Evolutionary conservation across 2,329 filamentous ascomycete species (phyloP).

Genomic region (Leptographium radiaticola): DNA sequence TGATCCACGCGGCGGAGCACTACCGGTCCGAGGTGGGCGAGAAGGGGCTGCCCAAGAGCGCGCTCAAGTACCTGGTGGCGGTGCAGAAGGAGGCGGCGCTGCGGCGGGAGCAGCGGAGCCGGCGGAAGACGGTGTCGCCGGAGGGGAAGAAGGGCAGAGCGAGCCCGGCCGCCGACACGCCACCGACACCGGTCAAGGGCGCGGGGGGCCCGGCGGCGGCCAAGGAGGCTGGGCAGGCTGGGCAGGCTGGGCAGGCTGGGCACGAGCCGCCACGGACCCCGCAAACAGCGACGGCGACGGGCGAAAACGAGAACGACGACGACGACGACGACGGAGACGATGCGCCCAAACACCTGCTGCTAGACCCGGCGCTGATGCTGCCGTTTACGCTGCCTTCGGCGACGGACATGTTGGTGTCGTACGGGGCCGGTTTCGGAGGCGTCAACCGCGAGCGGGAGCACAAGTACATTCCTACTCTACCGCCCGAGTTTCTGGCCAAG

Average conservation of each 20-base stretch:
- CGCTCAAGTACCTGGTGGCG: slow-evolving; percentile 71
- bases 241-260: no score
- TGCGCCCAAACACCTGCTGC: slow-evolving; percentile 58
- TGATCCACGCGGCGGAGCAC: slow-evolving; percentile 83
- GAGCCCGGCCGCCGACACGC: not conserved
- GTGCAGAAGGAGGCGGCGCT: slow-evolving; percentile 62
- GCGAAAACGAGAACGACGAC: slow-evolving; percentile 21
- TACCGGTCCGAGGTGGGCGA: slow-evolving; percentile 94
- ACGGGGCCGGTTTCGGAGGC: slow-evolving; percentile 88
- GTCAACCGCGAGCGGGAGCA: slow-evolving; percentile 81
- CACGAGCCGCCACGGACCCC: slow-evolving; percentile 31
- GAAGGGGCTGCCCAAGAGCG: slow-evolving; percentile 77
- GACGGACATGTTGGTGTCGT: slow-evolving; percentile 93
- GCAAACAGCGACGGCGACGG: slow-evolving; percentile 23
- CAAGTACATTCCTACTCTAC: slow-evolving; percentile 92
- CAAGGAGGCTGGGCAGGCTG: no score
- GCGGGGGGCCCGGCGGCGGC: no score
- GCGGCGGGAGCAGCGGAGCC: slow-evolving; percentile 36
- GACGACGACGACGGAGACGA: slow-evolving; percentile 51
- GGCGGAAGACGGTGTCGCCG: slow-evolving; percentile 32
- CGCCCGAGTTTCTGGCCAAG: slow-evolving; percentile 82
- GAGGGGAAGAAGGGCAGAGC: slow-evolving; percentile 17
- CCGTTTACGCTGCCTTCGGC: slow-evolving; percentile 92
- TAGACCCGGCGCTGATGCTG: slow-evolving; percentile 84
- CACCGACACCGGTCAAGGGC: not conserved